Percentiles rank a stretch among this genome's conserved stretches.
phyloP scores from a whole-genome alignment of 176 grass and related monocot species.

The Carex parvula region DNA sequence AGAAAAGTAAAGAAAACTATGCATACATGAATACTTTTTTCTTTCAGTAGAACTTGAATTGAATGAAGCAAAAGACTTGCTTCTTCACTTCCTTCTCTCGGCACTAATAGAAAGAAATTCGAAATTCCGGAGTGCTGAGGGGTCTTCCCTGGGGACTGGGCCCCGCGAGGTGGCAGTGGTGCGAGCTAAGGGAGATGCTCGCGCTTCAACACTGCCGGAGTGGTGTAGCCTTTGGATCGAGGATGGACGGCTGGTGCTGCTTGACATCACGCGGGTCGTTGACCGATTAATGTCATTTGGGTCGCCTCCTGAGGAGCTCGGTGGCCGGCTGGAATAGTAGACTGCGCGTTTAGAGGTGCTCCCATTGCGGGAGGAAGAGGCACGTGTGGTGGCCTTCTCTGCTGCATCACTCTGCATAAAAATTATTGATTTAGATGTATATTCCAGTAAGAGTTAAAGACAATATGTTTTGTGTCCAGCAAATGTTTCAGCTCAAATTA shows the following conservation, averaged over 20 bases:
- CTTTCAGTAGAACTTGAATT: slow-evolving; percentile 3
- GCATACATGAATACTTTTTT: slow-evolving; percentile 24
- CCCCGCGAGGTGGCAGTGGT: slow-evolving; percentile 26
- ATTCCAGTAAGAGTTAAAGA: background rate
- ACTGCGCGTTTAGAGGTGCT: slow-evolving; percentile 54
- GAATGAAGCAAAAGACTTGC: slow-evolving; percentile 17
- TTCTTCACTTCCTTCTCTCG: slow-evolving; percentile 58
- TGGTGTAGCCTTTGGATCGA: slow-evolving; percentile 63
- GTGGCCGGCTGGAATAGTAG: slow-evolving; percentile 34
- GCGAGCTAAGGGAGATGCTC: slow-evolving; percentile 36
- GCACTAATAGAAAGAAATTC: slow-evolving; percentile 67
- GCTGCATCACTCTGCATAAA: slow-evolving; percentile 38
- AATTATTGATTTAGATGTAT: background rate
- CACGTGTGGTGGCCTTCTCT: slow-evolving; percentile 21
- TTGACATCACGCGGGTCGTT: slow-evolving; percentile 33
- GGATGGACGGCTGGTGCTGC: slow-evolving; percentile 52
- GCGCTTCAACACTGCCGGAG: slow-evolving; percentile 42
- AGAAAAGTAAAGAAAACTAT: slow-evolving; percentile 16
- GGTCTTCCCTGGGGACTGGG: slow-evolving; percentile 11
- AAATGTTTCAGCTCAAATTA: too few relatives aligned
- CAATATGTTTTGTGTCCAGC: too few relatives aligned
- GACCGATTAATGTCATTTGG: slow-evolving; percentile 35
- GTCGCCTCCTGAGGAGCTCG: slow-evolving; percentile 46
- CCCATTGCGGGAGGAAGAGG: slow-evolving; percentile 47
- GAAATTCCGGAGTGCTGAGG: slow-evolving; percentile 45